Evolutionary conservation across 2,329 filamentous ascomycete species (phyloP).

Genomic region (Ophiocordyceps camponoti-saundersi): DNA sequence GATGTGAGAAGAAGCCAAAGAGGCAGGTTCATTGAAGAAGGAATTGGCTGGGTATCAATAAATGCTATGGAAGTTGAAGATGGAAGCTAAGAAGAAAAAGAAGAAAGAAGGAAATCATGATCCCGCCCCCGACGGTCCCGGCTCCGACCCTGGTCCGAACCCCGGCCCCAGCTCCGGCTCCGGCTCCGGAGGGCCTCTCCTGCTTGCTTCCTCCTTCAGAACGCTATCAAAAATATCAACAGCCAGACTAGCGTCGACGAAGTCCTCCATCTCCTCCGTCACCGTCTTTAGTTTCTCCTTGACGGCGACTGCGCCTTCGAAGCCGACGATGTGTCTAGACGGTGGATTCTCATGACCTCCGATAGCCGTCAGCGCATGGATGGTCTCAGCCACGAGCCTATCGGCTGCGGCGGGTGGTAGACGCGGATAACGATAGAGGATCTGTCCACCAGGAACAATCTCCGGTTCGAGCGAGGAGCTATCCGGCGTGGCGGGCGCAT

Average conservation of each 20-base stretch:
- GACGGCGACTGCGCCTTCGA: conserved; percentile 72
- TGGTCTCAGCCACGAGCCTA: conserved; percentile 68
- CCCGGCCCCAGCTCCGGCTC: too few relatives aligned
- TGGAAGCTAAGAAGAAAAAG: neutral
- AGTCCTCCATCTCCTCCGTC: conserved; percentile 90
- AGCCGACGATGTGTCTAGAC: conserved; percentile 81
- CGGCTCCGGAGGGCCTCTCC: neutral
- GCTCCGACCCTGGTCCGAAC: neutral
- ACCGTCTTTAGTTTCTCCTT: conserved; percentile 95
- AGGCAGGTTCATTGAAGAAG: neutral
- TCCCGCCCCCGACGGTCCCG: neutral
- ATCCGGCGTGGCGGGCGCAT: conserved; percentile 13
- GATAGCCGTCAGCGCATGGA: conserved; percentile 80
- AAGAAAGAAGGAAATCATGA: neutral
- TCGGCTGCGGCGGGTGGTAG: conserved; percentile 53
- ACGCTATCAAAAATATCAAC: conserved; percentile 58
- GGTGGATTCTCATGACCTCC: conserved; percentile 94
- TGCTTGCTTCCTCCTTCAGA: conserved; percentile 28
- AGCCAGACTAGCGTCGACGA: conserved; percentile 73
- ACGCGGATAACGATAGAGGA: conserved; percentile 55
- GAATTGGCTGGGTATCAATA: neutral
- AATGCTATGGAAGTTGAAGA: neutral
- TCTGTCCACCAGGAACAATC: conserved; percentile 18
- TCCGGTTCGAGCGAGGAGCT: conserved; percentile 16
- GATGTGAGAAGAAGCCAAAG: neutral